These are phyloP conservation scores for Hibiscus syriacus DNA, from an alignment of 345 rosid species.

Conservation along the genomic window DNA sequence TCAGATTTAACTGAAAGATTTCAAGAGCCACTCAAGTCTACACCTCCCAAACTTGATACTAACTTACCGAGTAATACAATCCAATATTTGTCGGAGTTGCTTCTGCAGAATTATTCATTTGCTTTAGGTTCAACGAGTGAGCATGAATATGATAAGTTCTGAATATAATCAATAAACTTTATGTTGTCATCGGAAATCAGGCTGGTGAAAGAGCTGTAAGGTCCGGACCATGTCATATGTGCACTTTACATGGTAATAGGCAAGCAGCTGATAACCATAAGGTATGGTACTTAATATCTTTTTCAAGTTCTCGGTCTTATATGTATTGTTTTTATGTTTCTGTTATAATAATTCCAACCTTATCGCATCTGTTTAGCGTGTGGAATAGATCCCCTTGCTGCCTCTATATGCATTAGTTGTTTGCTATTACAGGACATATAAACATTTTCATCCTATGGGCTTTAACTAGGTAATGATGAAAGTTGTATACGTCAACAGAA, in stretches of 20 bases:
- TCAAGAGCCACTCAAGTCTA: conserved; percentile 18
- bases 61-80: conserved; percentile 31
- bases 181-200: conserved; percentile 25
- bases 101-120: conserved; percentile 32
- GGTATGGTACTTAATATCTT: conserved; percentile 26
- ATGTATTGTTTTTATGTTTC: neutral
- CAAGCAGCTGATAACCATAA: conserved; percentile 23
- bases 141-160: conserved; percentile 36
- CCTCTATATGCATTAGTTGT: neutral
- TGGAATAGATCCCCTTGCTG: neutral
- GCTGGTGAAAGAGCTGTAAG: conserved; percentile 19
- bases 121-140: conserved; percentile 26
- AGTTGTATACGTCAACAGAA: too few species aligned
- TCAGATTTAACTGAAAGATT: conserved; percentile 13
- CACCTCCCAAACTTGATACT: conserved; percentile 27
- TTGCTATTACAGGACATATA: neutral
- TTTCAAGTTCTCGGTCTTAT: conserved; percentile 3
- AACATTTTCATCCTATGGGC: neutral
- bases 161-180: conserved; percentile 40
- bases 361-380: neutral
- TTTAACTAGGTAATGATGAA: neutral
- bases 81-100: conserved; percentile 43
- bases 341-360: neutral
- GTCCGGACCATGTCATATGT: conserved; percentile 12
- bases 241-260: conserved; percentile 20